Evolutionary conservation across 2,329 filamentous ascomycete species (phyloP).

Genomic region (Huntiella abstrusa): DNA sequence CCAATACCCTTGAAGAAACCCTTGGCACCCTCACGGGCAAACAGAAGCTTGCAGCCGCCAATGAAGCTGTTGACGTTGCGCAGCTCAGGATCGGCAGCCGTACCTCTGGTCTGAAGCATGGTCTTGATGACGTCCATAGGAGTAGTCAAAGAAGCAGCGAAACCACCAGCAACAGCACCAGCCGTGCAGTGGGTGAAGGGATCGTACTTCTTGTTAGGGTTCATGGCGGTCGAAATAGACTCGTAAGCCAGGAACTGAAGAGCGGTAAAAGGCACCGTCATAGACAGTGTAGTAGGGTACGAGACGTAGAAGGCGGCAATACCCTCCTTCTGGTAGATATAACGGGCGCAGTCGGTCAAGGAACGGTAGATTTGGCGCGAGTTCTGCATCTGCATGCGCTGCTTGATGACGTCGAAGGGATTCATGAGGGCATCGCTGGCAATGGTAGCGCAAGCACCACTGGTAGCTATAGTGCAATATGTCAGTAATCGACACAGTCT

Average conservation of each 20-base stretch:
- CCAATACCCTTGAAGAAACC: constrained; percentile 90
- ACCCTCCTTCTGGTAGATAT: constrained; percentile 76
- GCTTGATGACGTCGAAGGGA: constrained; percentile 98
- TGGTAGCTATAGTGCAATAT: constrained; percentile 44
- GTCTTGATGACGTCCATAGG: constrained; percentile 98
- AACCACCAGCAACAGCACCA: constrained; percentile 78
- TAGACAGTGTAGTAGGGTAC: constrained; percentile 91
- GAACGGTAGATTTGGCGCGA: constrained; percentile 75
- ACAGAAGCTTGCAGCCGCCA: constrained; percentile 63
- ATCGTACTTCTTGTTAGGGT: constrained; percentile 70
- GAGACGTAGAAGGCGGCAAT: constrained; percentile 91
- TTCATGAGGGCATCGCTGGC: constrained; percentile 98
- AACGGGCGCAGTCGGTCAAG: constrained; percentile 68
- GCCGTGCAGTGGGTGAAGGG: constrained; percentile 86
- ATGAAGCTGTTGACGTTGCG: constrained; percentile 67
- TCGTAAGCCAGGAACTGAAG: constrained; percentile 97
- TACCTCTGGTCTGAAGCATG: constrained; percentile 80
- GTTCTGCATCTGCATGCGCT: constrained; percentile 95
- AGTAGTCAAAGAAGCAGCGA: constrained; percentile 84
- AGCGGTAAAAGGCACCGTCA: constrained; percentile 96
- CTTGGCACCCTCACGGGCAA: constrained; percentile 60
- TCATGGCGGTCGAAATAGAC: constrained; percentile 84
- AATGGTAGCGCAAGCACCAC: constrained; percentile 87
- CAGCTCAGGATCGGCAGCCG: constrained; percentile 60
- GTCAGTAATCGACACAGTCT: background rate